Base-by-base conservation (phyloP, 805 yeast genomes). In the Candida bentonensis region DNA sequence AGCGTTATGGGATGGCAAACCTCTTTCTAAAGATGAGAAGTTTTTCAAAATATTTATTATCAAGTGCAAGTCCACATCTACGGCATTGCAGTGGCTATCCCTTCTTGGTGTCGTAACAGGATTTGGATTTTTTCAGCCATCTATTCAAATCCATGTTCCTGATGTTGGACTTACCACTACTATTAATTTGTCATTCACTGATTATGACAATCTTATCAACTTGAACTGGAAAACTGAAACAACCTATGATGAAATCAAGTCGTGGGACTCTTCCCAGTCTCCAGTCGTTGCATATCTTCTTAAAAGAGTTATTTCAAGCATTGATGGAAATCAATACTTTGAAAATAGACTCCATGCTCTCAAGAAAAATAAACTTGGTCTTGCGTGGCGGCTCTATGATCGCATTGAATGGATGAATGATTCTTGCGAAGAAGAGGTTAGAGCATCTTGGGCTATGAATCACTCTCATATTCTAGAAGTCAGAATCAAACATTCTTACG, bases 341-440 rank as follows among this genome's bases (percentile, higher is more conserved):
- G 26, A 48, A 3, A 21, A 40, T 15, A 20, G 28, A 15, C 27
- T 22, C 15, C 17, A n/a, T 39, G 54, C 27, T 46, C 50, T 48
- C 20, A 36, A 23, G 44, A 45, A n/a, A 26, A 40, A 15, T 42
- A 53, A 56, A 49, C 66, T 57, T 56, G 82, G 82, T 46, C 69
- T 71, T 55, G 79, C 72, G 51, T 78, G 79, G 68, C 76, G 76
- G 47, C 65, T 73, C 44, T 83, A 79, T 56, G 95, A 87, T 59
- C 64, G 88, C 39, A 55, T 87, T 4, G 92, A 85, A 51, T 80
- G 86, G 85, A 54, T 74, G 7, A 61, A 70, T 44, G 76, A 73
- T 15, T 65, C 67, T 21, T 62, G 61, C 28, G 66, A 69, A 39
- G 56, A 64, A 20, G 55, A 71, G 4, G 46, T 77, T 15, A 65